Evolutionary conservation across 305 asterid species (phyloP), one percentile per base, ranked within the genome.

Genomic region (Fraxinus paxiana): DNA sequence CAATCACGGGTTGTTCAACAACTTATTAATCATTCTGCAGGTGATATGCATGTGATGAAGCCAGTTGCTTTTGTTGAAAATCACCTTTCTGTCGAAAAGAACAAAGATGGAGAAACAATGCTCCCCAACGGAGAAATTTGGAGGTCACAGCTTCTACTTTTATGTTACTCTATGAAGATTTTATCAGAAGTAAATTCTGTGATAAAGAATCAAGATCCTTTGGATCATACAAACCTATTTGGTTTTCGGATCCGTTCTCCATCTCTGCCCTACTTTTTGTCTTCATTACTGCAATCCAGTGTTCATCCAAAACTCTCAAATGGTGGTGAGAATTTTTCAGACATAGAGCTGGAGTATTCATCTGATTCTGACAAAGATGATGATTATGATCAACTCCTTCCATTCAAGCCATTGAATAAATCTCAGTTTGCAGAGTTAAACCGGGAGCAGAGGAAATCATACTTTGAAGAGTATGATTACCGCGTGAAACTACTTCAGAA

Each of bases 151-250:
- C 86, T 94, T 77, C 86, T 93, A 83, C 85, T 90, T 75, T 70
- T 91, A 82, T 93, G 94, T 84, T 91, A 75, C 87, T 91, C 98
- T 0, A 84, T 86, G 84, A 93, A 93, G 85, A 89, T 85, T 79
- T 86, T 93, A 73, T 86, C 91, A 30, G 93, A 92, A 76, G 61
- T 82, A 84, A 78, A 81, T 80, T 88, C 91, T 46, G 54, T 82
- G 72, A 79, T 85, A 33, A 63, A 30, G 76, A 77, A 75, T 79
- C 77, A n/a, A 46, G 85, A 54, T 72, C 43, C 81, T 8, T 26
- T 34, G 3, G 82, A 83, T 71, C 35, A 20, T 70, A 15, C 46
- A 83, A 79, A 69, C 86, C 59, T 75, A 17, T 82, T 87, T 74
- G 88, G 89, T 30, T 80, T 77, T 48, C 78, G 6, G 73, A 69